Base-by-base conservation (phyloP, 768 basidiomycete genomes). In the Pholiota conissans region DNA sequence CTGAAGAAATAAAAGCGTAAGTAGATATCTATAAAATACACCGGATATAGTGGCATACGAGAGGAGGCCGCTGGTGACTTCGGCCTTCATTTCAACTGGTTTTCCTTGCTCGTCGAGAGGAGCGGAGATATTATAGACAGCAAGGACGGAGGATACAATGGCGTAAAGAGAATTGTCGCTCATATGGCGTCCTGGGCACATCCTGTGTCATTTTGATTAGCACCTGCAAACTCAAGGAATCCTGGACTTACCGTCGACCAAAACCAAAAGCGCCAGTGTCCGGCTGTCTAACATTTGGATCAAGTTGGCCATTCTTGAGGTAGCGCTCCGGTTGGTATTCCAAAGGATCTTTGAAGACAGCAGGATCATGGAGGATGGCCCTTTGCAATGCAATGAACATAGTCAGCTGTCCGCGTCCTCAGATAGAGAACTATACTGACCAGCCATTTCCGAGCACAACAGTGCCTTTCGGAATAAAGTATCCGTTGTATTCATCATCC, bases 281-380 rank as follows among this genome's bases (percentile, higher is more conserved):
- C 4, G 72, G 69, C 50, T 71, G 62, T 30, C 63, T 61, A 11
- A 64, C 63, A 30, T 63, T 42, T 0, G 63, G 59, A 54, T 69
- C 63, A 24, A 65, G 59, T 45, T 68, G 52, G n/a, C 61, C 62
- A 28, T 64, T 54, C 29, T 67, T 69, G 26, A 73, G 59, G 51
- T 69, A 74, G 8, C 71, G 64, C 22, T 73, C 72, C 1, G 72
- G 73, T n/a, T 66, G 61, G 40, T 68, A 73, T n/a, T 63, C 63
- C 14, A 62, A 50, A 3, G 82, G 78, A 39, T 79, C 62, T 1
- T 69, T 59, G 53, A 78, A 83, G 4, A 70, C 64, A 18, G 64
- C 46, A 8, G 69, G 63, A 58, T 83, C 76, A 74, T 79, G 64
- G 18, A 67, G 47, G 16, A 65, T 65, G 9, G 61, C 59, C 63